Evolutionary conservation across 306 rosid species (phyloP), one percentile per base, ranked within the genome.

Genomic region (Morella rubra): DNA sequence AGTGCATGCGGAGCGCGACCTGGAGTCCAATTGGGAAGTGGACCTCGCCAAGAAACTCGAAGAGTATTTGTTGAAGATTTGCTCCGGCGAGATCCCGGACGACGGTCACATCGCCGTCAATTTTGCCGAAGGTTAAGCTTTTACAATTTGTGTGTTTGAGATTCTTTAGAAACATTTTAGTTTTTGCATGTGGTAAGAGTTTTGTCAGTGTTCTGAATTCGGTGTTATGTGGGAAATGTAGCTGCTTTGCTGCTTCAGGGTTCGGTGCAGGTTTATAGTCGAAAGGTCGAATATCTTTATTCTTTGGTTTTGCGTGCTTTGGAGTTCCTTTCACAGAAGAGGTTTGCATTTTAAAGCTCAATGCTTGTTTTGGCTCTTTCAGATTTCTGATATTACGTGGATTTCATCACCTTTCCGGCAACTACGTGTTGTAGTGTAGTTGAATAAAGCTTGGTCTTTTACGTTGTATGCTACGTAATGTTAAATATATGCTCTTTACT

Each of bases 191-290:
- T 12, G 10, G 8, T 0, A 24, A 0, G 11, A 22, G 5, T 10
- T 12, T 59, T 24, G 10, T 59, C 13, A 59, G 65, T n/a, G 8
- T 66, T 66, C 81, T 82, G 76, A 87, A 68, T 62, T 56, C 20
- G 72, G 69, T 59, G 75, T 76, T 80, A 49, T 71, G 58, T 76
- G 66, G 80, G 83, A 32, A 80, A 82, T 89, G 88, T 83, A 92
- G 99, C 99, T 88, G 99, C 99, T 77, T 72, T 95, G 76, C 87
- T 95, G 51, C 91, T 95, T 89, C 97, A 95, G 83, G 97, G 97
- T 73, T 92, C 99, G 44, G 86, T 96, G 16, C 99, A 96, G 79
- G 99, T 96, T 74, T 96, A 96, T 78, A 91, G 99, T 76, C 84
- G 98, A 9, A 96, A 96, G 82, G 99, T 96, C 58, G 99, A 92